Evolutionary conservation across 441 rosid genomes (phyloP), one percentile per base, ranked within the genome.

Genomic region (Lepidium campestre): DNA sequence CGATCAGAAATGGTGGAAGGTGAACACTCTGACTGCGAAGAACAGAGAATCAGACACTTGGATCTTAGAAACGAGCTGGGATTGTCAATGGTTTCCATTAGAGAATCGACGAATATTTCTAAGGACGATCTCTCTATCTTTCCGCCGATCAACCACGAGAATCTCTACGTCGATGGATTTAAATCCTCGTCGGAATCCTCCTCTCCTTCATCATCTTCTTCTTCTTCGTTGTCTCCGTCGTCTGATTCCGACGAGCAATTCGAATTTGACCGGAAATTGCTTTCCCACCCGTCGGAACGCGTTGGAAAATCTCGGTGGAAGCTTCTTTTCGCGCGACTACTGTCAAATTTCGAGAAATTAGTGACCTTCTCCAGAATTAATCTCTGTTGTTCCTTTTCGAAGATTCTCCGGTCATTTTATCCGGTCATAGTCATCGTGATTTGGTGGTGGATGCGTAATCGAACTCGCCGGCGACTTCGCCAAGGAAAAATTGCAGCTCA

Each of bases 81-180:
- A 49, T 71, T 65, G 57, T 61, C 87, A 29, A 67, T 83, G 80
- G 83, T 78, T 7, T 74, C 74, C n/a, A 76, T 85, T 32, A 73
- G 78, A 77, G 82, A 81, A 48, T 61, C 70, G 10, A 14, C 40
- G 63, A 11, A 17, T 14, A 50, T 10, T 45, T 37, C 29, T 36
- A 40, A 29, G 58, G 70, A 73, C 47, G 78, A 73, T 48, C 67
- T 68, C 74, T 35, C 76, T 57, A 32, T 88, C 64, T 88, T 86
- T 72, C 92, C 89, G 50, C 96, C 90, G 9, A 56, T 73, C 62
- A 80, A 85, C 74, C 96, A 86, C 25, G 96, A 89, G 73, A 86
- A 89, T 75, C 86, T 89, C 65, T 79, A 59, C 70, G 10, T 9
- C 10, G 27, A 50, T 6, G 59, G 37, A 55, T 23, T 44, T 63